Evolutionary conservation across 2,329 filamentous ascomycete species (phyloP).

Genomic region (Chaetomium olivaceum): DNA sequence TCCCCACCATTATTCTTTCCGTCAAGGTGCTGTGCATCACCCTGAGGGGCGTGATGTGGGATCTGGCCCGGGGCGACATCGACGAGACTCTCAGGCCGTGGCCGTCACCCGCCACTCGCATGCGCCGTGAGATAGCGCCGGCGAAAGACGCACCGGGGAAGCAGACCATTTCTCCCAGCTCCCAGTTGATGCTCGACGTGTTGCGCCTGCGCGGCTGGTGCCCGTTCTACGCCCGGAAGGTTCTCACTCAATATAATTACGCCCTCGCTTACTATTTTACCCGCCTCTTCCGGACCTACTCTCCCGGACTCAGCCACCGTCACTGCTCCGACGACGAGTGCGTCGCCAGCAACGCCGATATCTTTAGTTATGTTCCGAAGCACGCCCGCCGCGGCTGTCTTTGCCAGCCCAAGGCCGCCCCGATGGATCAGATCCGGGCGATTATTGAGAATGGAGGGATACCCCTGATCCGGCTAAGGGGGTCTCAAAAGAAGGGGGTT

Average conservation of each 20-base stretch:
- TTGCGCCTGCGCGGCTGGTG: conserved; percentile 30
- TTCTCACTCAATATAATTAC: conserved; percentile 27
- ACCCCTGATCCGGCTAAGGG: conserved; percentile 25
- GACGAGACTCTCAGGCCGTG: conserved; percentile 21
- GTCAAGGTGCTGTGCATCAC: conserved; percentile 30
- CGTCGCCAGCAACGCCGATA: conserved; percentile 28
- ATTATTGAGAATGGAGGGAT: conserved; percentile 28
- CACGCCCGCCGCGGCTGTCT: conserved; percentile 27
- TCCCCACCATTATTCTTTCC: conserved; percentile 29
- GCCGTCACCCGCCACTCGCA: conserved; percentile 20
- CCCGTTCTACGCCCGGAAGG: conserved; percentile 28
- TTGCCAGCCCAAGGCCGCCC: conserved; percentile 26
- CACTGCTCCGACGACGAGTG: conserved; percentile 28
- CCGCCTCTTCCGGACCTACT: conserved; percentile 27
- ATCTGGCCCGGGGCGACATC: conserved; percentile 23
- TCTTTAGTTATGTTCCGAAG: conserved; percentile 27
- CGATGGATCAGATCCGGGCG: conserved; percentile 27
- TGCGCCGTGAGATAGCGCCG: conserved; percentile 23
- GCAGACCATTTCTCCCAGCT: conserved; percentile 24
- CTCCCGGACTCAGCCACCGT: conserved; percentile 21
- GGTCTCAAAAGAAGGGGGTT: conserved; percentile 17
- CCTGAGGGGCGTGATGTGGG: conserved; percentile 24
- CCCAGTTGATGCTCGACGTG: conserved; percentile 29
- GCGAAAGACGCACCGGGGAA: conserved; percentile 16
- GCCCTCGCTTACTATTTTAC: conserved; percentile 30